Percentiles rank a stretch among this genome's conserved stretches.
Conservation (phyloP, 2,329 filamentous ascomycete genomes). For the Shiraia sp. region DNA sequence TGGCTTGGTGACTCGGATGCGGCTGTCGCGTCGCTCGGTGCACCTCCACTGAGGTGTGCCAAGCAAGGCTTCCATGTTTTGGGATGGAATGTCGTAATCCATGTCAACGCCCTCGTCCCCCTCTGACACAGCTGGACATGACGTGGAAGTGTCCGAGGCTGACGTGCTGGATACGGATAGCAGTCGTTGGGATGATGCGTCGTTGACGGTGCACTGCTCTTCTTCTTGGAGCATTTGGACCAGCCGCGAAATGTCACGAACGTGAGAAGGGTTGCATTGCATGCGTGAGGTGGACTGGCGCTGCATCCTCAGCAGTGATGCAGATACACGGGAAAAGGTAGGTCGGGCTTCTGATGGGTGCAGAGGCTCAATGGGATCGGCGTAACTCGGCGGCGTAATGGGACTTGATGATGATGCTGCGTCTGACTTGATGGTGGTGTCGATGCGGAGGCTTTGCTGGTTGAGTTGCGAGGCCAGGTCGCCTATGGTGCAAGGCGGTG, state of each 20-base stretch:
- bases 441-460: slow-evolving; percentile 38
- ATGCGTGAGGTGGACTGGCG: slow-evolving; percentile 47
- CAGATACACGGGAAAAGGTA: slow-evolving; percentile 38
- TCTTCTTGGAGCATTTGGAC: slow-evolving; percentile 49
- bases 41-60: slow-evolving; percentile 30
- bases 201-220: slow-evolving; percentile 47
- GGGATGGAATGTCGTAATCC: slow-evolving; percentile 27
- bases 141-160: slow-evolving; percentile 10
- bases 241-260: slow-evolving; percentile 47
- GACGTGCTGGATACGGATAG: slow-evolving; percentile 9
- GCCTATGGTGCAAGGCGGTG: slow-evolving; percentile 40
- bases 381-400: slow-evolving; percentile 31
- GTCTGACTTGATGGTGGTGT: slow-evolving; percentile 15
- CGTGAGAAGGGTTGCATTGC: slow-evolving; percentile 46
- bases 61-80: slow-evolving; percentile 16
- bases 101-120: slow-evolving; percentile 42
- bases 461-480: slow-evolving; percentile 41
- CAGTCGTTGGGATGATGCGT: slow-evolving; percentile 14
- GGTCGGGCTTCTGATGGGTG: slow-evolving; percentile 14
- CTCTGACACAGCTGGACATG: slow-evolving; percentile 8
- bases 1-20: slow-evolving; percentile 32
- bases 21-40: slow-evolving; percentile 27
- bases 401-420: slow-evolving; percentile 17
- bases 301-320: slow-evolving; percentile 44
- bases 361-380: slow-evolving; percentile 13